phyloP scores from a whole-genome alignment of 2,329 filamentous ascomycete genomes.

The Fusarium nodosum region DNA sequence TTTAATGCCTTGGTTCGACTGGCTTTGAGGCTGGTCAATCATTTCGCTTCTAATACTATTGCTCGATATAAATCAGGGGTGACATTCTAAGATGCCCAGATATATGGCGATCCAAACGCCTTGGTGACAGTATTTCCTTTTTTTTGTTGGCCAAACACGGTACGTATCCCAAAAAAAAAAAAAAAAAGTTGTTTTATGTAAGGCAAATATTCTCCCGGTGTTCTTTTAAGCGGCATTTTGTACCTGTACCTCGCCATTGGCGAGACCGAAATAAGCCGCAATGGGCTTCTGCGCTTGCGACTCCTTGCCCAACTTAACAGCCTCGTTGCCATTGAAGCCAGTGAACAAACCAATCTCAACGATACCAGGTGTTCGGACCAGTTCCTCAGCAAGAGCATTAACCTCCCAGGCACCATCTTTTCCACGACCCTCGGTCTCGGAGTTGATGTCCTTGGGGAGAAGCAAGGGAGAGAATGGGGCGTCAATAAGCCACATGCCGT shows the following conservation, averaged over 20 bases:
- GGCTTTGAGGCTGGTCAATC: conserved; percentile 29
- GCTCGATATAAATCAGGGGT: conserved; percentile 14
- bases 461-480: conserved; percentile 85
- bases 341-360: conserved; percentile 93
- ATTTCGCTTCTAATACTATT: conserved; percentile 32
- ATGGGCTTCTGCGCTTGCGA: conserved; percentile 89
- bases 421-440: conserved; percentile 65
- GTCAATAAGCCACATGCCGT: conserved; percentile 84
- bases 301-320: conserved; percentile 64
- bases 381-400: conserved; percentile 75
- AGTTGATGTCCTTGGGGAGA: conserved; percentile 66
- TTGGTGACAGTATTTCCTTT: not conserved
- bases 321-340: conserved; percentile 81
- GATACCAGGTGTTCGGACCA: conserved; percentile 88
- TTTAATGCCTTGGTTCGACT: conserved; percentile 47
- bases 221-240: conserved; percentile 47
- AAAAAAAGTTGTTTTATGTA: not conserved
- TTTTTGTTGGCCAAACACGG: conserved; percentile 7
- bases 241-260: conserved; percentile 73
- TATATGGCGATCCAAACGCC: conserved; percentile 6
- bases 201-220: not conserved
- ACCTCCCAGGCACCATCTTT: conserved; percentile 81
- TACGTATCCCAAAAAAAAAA: not conserved
- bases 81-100: conserved; percentile 9
- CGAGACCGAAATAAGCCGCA: conserved; percentile 94